Percentiles rank a stretch among this genome's conserved stretches.
Conservation (phyloP, 192 early-diverging fungal species). For the Gaertneriomyces sp. region DNA sequence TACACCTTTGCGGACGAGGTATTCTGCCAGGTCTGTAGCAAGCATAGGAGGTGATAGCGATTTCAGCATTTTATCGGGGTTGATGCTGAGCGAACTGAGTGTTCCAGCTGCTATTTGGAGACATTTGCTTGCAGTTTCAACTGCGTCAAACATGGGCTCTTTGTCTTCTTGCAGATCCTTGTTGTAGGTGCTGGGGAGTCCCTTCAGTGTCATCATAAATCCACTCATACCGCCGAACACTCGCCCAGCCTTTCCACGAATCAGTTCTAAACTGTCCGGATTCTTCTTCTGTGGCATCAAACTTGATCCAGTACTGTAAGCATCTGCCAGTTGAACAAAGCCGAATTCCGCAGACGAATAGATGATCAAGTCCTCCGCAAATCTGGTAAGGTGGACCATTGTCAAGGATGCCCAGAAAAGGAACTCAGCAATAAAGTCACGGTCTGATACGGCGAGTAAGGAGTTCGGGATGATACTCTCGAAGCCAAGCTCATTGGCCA, state of each 20-base stretch:
- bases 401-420: slow-evolving; percentile 88
- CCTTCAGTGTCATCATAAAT: slow-evolving; percentile 99
- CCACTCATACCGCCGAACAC: slow-evolving; percentile 93
- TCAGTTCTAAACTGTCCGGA: slow-evolving; percentile 90
- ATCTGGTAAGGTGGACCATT: slow-evolving; percentile 87
- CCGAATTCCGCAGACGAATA: slow-evolving; percentile 92
- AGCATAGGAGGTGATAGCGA: slow-evolving; percentile 89
- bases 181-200: slow-evolving; percentile 96
- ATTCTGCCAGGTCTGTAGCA: slow-evolving; percentile 97
- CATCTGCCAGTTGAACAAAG: slow-evolving; percentile 91
- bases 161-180: slow-evolving; percentile 99
- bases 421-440: slow-evolving; percentile 98
- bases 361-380: slow-evolving; percentile 94
- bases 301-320: slow-evolving; percentile 94
- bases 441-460: slow-evolving; percentile 86
- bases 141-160: slow-evolving; percentile 96
- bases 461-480: slow-evolving; percentile 80
- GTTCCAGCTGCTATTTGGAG: slow-evolving; percentile 92
- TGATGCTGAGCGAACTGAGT: slow-evolving; percentile 79
- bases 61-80: slow-evolving; percentile 77
- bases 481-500: slow-evolving; percentile 89
- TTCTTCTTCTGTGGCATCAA: slow-evolving; percentile 99
- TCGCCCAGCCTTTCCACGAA: slow-evolving; percentile 94
- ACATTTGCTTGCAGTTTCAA: slow-evolving; percentile 83
- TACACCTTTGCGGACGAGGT: slow-evolving; percentile 94